These are phyloP conservation scores for Erysimum cheiranthoides DNA, from an alignment of 345 rosid genomes.

Conservation along the genomic window DNA sequence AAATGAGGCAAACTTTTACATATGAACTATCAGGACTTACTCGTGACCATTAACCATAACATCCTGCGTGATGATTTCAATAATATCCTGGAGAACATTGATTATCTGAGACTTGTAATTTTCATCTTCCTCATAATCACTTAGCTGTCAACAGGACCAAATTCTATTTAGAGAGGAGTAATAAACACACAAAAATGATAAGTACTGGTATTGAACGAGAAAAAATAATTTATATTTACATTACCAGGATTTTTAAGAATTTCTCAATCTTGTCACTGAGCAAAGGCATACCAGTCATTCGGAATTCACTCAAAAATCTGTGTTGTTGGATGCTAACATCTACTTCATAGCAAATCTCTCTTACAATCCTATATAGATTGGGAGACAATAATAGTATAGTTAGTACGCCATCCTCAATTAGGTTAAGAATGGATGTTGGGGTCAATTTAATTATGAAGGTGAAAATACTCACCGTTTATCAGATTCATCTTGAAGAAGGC, in stretches of 20 bases:
- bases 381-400: conserved; percentile 26
- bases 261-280: conserved; percentile 80
- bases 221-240: conserved; percentile 6
- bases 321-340: conserved; percentile 54
- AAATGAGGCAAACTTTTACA: conserved; percentile 28
- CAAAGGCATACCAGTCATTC: conserved; percentile 74
- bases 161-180: conserved; percentile 16
- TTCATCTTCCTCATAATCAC: conserved; percentile 48
- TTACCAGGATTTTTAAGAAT: conserved; percentile 78
- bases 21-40: conserved; percentile 60
- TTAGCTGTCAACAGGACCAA: conserved; percentile 55
- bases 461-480: conserved; percentile 63
- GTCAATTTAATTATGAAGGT: neutral
- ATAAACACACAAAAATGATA: conserved; percentile 8
- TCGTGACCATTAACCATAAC: conserved; percentile 68
- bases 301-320: conserved; percentile 63
- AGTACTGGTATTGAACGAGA: neutral
- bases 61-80: conserved; percentile 85
- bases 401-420: conserved; percentile 25
- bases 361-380: conserved; percentile 55
- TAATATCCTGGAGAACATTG: conserved; percentile 87
- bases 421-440: conserved; percentile 24
- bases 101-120: conserved; percentile 71
- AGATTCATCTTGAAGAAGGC: conserved; percentile 68
- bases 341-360: conserved; percentile 62